These are phyloP conservation scores for Amanita rubescens DNA, from an alignment of 768 basidiomycete genomes.

Conservation along the genomic window DNA sequence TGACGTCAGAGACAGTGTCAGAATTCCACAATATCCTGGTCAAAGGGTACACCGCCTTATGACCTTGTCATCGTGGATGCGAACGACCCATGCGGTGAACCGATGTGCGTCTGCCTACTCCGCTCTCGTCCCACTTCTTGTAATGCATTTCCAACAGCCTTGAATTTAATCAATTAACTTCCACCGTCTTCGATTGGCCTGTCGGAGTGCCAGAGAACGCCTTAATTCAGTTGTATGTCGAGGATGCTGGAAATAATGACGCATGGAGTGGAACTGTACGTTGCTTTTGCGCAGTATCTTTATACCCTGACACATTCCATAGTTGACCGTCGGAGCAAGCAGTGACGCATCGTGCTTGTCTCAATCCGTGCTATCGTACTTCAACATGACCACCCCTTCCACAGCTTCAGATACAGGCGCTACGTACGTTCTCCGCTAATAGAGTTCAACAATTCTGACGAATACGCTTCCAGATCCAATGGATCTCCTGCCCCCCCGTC, in stretches of 20 bases:
- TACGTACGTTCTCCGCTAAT: background rate
- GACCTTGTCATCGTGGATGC: constrained; percentile 48
- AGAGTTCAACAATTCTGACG: background rate
- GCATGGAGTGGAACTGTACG: constrained; percentile 61
- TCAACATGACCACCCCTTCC: constrained; percentile 12
- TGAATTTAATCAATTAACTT: constrained; percentile 51
- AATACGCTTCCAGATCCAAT: constrained; percentile 9
- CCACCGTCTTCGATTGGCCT: constrained; percentile 37
- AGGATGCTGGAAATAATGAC: constrained; percentile 47
- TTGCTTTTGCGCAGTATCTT: constrained; percentile 10
- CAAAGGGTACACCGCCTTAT: constrained; percentile 39
- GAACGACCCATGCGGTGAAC: constrained; percentile 48
- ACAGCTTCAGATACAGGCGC: constrained; percentile 9
- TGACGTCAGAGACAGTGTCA: constrained; percentile 40
- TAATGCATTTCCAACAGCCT: constrained; percentile 28
- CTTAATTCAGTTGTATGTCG: constrained; percentile 42
- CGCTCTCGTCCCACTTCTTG: background rate
- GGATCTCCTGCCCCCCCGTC: background rate
- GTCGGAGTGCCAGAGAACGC: constrained; percentile 40
- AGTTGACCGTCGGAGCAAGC: constrained; percentile 35
- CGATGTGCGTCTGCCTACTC: constrained; percentile 39
- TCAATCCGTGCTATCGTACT: background rate
- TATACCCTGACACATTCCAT: constrained; percentile 4
- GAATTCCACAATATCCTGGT: constrained; percentile 45
- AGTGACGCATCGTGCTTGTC: constrained; percentile 31